Evolutionary conservation across 108 stramenopile species (phyloP), one percentile per base, ranked within the genome.

Genomic region (Pseudonitzschia multistriata): DNA sequence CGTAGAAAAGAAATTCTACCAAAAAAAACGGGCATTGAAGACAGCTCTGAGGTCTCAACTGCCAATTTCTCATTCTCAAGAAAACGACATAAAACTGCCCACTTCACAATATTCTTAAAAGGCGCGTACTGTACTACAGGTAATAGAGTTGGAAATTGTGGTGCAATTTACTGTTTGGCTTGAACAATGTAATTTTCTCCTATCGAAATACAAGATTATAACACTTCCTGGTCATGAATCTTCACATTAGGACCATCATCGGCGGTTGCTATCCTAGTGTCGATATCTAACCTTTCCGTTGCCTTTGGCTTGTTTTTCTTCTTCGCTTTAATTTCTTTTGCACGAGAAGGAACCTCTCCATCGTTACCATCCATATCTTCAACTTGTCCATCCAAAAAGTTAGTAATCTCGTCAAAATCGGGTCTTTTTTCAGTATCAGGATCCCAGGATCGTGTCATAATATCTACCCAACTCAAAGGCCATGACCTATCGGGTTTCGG

Each of bases 391-490:
- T 82, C 77, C 60, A 94, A 65, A 28, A 72, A 70, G 10, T 65
- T 59, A 34, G 79, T 71, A 74, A 94, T 86, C 10, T 81, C 71
- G 19, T 82, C 84, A 81, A 94, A 94, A 52, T 84, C 67, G 19
- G 90, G 90, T 22, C 93, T 81, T 59, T 28, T 59, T 1, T 40
- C 25, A 31, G 66, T 49, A 54, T 88, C 87, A 5, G 77, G 57
- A 19, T 80, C 39, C 93, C 93, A 94, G 62, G 85, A 88, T 57
- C 74, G 62, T 19, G 73, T 71, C 90, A 91, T 91, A 28, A 94
- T 60, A 40, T 83, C 76, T 14, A 66, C 63, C 93, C 93, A 94
- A 47, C 77, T 62, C 50, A 72, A 50, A n/a, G 93, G 93, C 93
- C 93, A 94, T 21, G 90, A 86, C 39, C 74, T 21, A 30, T 90